Evolutionary conservation across 2,329 filamentous ascomycete species (phyloP), one percentile per base, ranked within the genome.

Genomic region (Verticillium alfalfae): DNA sequence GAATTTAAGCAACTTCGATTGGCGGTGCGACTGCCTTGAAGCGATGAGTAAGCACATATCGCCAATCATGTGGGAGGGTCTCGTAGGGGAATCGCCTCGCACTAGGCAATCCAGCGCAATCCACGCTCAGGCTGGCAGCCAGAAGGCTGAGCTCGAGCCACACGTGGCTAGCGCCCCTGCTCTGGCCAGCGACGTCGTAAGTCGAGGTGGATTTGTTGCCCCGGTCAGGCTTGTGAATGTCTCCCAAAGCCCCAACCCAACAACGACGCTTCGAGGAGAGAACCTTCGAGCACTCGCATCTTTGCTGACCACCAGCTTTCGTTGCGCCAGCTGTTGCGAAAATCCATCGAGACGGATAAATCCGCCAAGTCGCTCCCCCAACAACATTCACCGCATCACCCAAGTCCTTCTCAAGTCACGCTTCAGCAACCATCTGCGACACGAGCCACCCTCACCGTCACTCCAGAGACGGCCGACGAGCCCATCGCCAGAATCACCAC

Each of bases 361-460:
- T 12, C 36, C 58, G 22, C 34, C 36, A 9, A 36, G 49, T 41
- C 37, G 56, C 62, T 16, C 13, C 13, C 36, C 55, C 62, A 56
- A 62, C 26, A 34, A 34, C 54, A 49, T 56, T 16, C 56, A 60
- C 61, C 61, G 39, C 49, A 58, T 62, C 56, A 60, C 60, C 9
- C 45, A 9, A 52, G 18, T 57, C 55, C 55, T 56, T 18, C n/a
- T 57, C 34, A n/a, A 34, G 31, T 22, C 31, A 57, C 55, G 31
- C 34, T 57, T 34, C 31, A 34, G 55, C 26, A 57, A 26, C 12
- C 10, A 57, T 22, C 36, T 57, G 26, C 55, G 55, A 57, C 55
- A 15, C 55, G 15, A 64, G 60, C 60, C 36, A 58, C 59, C 57
- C 62, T 59, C 60, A 61, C 63, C 59, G 61, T 57, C 59, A 56